Base-by-base conservation (phyloP, 306 rosid species). In the Cotoneaster glaucophyllus region DNA sequence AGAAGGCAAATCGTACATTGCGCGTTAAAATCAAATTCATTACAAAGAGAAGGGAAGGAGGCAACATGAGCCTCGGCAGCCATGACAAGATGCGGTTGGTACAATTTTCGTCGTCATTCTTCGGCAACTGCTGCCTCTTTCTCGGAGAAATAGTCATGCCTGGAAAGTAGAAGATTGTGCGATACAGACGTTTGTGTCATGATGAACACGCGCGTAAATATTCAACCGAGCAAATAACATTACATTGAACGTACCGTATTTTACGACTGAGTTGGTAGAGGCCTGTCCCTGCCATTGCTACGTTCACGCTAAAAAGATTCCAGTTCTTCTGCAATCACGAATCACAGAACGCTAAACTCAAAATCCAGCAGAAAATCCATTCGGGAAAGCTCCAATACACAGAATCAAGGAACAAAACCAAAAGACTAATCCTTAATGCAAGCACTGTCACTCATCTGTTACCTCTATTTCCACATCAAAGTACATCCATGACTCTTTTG, bases 201-300 rank as follows among this genome's bases (percentile, higher is more conserved):
- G 43, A 63, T 15, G 67, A 63, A 63, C 22, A 63, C 11, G 10
- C 24, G 37, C 34, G 9, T 17, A 28, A 63, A 63, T 5, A 10
- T 52, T 77, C 28, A 39, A 34, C 12, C 3, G 58, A 77, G 22
- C 37, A 39, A 72, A 34, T 3, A 50, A 17, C 73, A 75, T 6
- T 19, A 50, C 21, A 34, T 17, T 39, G 65, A 67, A 69, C 93
- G 81, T 78, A 95, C 99, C 72, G 82, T 73, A 92, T 74, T 88
- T 95, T 95, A 69, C 97, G 96, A 12, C 87, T 68, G 62, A 95
- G 96, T 73, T 95, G 99, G 86, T 92, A 95, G 67, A 92, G 21
- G 74, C 99, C 97, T 6, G 97, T 95, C 62, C 84, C 91, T 63
- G 96, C 97, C 99, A 95, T 95, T 73, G 97, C 99, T 64, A 95